Evolutionary conservation across 805 yeast species (phyloP).

Genomic region (Saccharomycopsis schoenii): DNA sequence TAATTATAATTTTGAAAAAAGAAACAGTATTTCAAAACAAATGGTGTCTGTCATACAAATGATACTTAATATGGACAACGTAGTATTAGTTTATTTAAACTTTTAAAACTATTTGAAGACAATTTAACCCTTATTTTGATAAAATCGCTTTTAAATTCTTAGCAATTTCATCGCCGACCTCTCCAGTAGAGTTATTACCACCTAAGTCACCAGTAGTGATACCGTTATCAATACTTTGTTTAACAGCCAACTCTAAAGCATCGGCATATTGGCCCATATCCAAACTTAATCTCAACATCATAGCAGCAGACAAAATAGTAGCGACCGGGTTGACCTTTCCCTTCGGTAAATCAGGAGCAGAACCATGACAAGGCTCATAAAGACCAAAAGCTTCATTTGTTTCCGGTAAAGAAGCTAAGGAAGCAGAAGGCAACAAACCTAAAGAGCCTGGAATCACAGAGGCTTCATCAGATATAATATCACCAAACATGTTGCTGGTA

Average conservation of each 20-base stretch:
- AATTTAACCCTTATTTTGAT: not conserved
- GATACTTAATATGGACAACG: not conserved
- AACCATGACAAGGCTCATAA: slow-evolving; percentile 97
- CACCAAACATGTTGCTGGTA: slow-evolving; percentile 97
- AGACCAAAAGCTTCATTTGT: slow-evolving; percentile 89
- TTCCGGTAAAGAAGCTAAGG: slow-evolving; percentile 94
- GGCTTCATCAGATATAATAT: slow-evolving; percentile 95
- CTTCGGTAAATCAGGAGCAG: slow-evolving; percentile 87
- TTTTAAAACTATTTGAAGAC: not conserved
- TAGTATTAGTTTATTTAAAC: not conserved
- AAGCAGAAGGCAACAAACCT: slow-evolving; percentile 92
- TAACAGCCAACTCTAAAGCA: slow-evolving; percentile 83
- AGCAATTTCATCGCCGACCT: slow-evolving; percentile 92
- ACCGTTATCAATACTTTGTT: slow-evolving; percentile 68
- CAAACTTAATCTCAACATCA: slow-evolving; percentile 92
- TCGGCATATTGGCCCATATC: slow-evolving; percentile 76
- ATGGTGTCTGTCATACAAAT: not conserved
- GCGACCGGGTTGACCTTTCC: slow-evolving; percentile 95
- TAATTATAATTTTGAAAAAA: not conserved
- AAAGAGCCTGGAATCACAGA: slow-evolving; percentile 96
- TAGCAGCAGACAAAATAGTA: slow-evolving; percentile 88
- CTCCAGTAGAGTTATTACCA: slow-evolving; percentile 73
- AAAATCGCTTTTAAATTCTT: slow-evolving; percentile 54
- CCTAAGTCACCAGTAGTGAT: slow-evolving; percentile 87
- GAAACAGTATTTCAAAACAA: not conserved